Evolutionary conservation across 768 basidiomycete genomes (phyloP).

Genomic region (Rickenella mellea): DNA sequence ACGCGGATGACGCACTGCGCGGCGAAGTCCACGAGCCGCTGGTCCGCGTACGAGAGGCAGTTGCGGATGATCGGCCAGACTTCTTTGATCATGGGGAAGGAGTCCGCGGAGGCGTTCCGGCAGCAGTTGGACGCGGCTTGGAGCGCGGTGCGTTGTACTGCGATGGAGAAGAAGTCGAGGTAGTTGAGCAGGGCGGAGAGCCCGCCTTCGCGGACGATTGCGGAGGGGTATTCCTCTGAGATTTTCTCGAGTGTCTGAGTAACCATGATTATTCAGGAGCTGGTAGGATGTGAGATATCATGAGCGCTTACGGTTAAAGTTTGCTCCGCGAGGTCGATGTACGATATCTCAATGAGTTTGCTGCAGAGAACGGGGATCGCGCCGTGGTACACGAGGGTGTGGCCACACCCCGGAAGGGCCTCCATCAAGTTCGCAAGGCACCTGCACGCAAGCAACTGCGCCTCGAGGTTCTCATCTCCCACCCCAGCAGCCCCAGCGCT

Average conservation of each 20-base stretch:
- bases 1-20: conserved; percentile 91
- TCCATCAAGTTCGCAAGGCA: conserved; percentile 98
- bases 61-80: conserved; percentile 92
- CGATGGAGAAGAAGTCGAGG: conserved; percentile 97
- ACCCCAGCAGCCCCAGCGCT: conserved; percentile 60
- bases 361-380: conserved; percentile 96
- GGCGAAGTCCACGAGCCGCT: conserved; percentile 94
- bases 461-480: conserved; percentile 84
- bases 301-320: conserved; percentile 77
- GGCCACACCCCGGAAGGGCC: conserved; percentile 95
- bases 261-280: conserved; percentile 13
- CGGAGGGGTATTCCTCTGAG: conserved; percentile 91
- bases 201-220: conserved; percentile 94
- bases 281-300: conserved; percentile 4
- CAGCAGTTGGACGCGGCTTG: conserved; percentile 98
- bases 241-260: conserved; percentile 94
- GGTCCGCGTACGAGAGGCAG: conserved; percentile 86
- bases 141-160: conserved; percentile 92
- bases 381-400: conserved; percentile 96
- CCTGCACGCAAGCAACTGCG: conserved; percentile 91
- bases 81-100: conserved; percentile 80
- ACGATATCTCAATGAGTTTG: conserved; percentile 94
- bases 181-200: conserved; percentile 88
- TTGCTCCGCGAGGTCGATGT: conserved; percentile 97
- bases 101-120: conserved; percentile 81